These are phyloP conservation scores for Gloeostereum incarnatum DNA, from an alignment of 768 basidiomycete genomes.

Conservation along the genomic window DNA sequence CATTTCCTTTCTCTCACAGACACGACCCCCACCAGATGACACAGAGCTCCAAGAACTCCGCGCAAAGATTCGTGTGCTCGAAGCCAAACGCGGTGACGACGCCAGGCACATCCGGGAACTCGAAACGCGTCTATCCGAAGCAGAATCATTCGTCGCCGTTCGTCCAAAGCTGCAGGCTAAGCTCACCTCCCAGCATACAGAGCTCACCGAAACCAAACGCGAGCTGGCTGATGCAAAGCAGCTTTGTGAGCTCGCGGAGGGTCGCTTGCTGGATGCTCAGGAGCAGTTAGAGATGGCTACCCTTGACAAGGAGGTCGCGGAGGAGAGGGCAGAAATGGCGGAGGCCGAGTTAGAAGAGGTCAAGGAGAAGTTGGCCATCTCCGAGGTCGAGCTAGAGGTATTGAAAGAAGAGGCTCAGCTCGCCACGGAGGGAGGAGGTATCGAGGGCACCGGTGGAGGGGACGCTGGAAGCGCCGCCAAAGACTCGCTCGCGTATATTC, in stretches of 20 bases:
- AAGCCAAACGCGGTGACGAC: conserved; percentile 83
- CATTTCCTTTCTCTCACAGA: neutral
- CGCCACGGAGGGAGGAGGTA: conserved; percentile 16
- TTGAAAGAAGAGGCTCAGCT: conserved; percentile 46
- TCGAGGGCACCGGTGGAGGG: conserved; percentile 13
- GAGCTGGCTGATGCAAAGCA: conserved; percentile 72
- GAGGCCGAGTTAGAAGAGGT: conserved; percentile 72
- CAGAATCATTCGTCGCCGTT: conserved; percentile 72
- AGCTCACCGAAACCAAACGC: conserved; percentile 67
- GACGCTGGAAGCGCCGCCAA: conserved; percentile 28
- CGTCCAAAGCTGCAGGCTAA: conserved; percentile 91
- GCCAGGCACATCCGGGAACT: conserved; percentile 76
- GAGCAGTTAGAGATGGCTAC: conserved; percentile 94
- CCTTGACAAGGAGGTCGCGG: conserved; percentile 94
- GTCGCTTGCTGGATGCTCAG: conserved; percentile 63
- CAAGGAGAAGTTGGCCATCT: conserved; percentile 66
- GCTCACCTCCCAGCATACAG: conserved; percentile 70
- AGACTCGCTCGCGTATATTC: conserved; percentile 60
- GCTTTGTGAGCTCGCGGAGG: conserved; percentile 62
- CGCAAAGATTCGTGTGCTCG: conserved; percentile 76
- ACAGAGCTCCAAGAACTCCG: conserved; percentile 71
- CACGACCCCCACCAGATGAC: conserved; percentile 31
- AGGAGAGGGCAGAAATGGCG: conserved; percentile 79
- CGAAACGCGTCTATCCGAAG: conserved; percentile 77
- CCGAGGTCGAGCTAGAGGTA: conserved; percentile 80